Conservation (phyloP, 352 stramenopile species). For the Pythium aphanidermatum region DNA sequence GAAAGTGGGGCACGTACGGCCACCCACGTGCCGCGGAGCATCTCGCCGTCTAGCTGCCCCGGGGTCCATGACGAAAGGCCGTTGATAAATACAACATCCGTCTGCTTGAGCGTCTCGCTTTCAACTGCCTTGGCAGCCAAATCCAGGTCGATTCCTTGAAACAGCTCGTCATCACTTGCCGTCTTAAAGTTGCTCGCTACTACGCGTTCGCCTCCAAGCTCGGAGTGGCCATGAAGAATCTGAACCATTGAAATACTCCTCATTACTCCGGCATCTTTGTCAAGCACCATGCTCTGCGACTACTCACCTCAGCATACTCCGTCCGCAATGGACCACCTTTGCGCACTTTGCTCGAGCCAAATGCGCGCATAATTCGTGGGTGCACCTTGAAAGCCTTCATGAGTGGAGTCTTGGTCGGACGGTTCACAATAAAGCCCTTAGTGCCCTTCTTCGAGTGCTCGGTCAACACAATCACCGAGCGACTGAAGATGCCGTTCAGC, state of each 20-base stretch:
- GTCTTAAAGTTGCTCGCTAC: constrained; percentile 40
- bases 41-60: constrained; percentile 62
- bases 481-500: constrained; percentile 60
- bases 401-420: constrained; percentile 43
- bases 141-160: constrained; percentile 64
- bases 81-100: constrained; percentile 74
- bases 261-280: too few relatives aligned
- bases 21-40: constrained; percentile 67
- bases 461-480: constrained; percentile 69
- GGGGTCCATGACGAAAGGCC: constrained; percentile 66
- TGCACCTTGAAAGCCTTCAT: constrained; percentile 57
- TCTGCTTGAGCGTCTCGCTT: constrained; percentile 38
- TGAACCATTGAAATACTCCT: constrained; percentile 19
- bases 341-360: constrained; percentile 53
- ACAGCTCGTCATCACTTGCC: constrained; percentile 37
- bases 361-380: constrained; percentile 43
- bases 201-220: constrained; percentile 57
- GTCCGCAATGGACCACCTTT: constrained; percentile 60
- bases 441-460: constrained; percentile 51
- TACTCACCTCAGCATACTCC: constrained; percentile 47
- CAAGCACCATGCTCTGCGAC: too few relatives aligned
- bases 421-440: constrained; percentile 76
- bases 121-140: constrained; percentile 50
- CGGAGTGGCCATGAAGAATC: constrained; percentile 50
- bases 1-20: constrained; percentile 65